Evolutionary conservation across 1,284 basidiomycete species (phyloP).

Genomic region (Agaricales sp.): DNA sequence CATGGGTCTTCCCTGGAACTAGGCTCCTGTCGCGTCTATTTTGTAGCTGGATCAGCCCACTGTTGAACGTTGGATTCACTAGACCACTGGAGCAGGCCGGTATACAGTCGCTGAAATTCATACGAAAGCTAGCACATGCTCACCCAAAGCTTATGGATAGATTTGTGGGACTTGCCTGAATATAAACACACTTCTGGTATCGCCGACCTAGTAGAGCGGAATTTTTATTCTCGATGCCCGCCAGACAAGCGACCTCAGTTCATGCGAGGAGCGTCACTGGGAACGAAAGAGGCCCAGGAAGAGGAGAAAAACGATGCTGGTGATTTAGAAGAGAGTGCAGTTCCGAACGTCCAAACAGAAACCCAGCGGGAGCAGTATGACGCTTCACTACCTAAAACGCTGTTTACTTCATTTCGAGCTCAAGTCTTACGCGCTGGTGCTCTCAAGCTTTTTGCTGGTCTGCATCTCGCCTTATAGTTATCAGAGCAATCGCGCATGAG

Average conservation of each 20-base stretch:
- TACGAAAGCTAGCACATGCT: background rate
- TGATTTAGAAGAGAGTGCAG: too few species aligned
- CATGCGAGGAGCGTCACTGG: background rate
- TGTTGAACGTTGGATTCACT: slow-evolving; percentile 44
- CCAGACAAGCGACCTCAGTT: slow-evolving; percentile 33
- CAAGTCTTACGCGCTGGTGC: slow-evolving; percentile 46
- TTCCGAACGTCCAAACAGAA: too few species aligned
- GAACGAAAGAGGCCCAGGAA: background rate
- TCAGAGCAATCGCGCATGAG: background rate
- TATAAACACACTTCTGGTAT: slow-evolving; percentile 26
- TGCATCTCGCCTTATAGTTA: slow-evolving; percentile 14
- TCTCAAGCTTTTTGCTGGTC: slow-evolving; percentile 45
- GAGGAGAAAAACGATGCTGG: background rate
- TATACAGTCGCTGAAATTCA: slow-evolving; percentile 9
- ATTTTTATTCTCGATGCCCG: slow-evolving; percentile 39
- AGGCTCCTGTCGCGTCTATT: slow-evolving; percentile 34
- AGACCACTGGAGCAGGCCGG: slow-evolving; percentile 47
- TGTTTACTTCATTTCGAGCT: slow-evolving; percentile 44
- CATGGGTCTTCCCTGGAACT: too few species aligned
- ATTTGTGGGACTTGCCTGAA: slow-evolving; percentile 41
- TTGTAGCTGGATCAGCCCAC: slow-evolving; percentile 40
- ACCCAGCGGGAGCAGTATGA: slow-evolving; percentile 38
- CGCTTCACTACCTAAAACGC: slow-evolving; percentile 46
- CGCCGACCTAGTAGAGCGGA: slow-evolving; percentile 30
- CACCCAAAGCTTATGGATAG: slow-evolving; percentile 17